Evolutionary conservation across 495 filamentous ascomycete genomes (phyloP).

Genomic region (Hypomontagnella monticulosa): DNA sequence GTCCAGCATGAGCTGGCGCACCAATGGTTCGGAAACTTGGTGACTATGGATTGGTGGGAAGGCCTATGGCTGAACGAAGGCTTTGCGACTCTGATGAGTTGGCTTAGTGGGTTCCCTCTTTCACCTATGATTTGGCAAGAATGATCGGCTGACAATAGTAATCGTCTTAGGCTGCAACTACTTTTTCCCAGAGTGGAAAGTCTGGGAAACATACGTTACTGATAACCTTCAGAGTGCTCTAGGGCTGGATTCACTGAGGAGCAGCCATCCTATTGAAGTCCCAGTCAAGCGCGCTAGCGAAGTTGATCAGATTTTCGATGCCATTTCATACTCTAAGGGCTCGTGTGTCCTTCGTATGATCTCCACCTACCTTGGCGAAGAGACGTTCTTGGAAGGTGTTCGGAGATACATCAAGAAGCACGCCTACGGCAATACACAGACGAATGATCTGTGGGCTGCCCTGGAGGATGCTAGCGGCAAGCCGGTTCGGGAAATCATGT

Average conservation of each 20-base stretch:
- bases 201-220: conserved; percentile 95
- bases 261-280: conserved; percentile 96
- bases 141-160: conserved; percentile 24
- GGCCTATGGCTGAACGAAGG: conserved; percentile 98
- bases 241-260: conserved; percentile 86
- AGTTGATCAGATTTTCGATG: conserved; percentile 98
- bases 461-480: conserved; percentile 91
- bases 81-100: conserved; percentile 86
- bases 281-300: conserved; percentile 94
- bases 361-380: conserved; percentile 92
- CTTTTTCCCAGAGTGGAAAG: conserved; percentile 98
- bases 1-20: conserved; percentile 98
- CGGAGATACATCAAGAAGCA: conserved; percentile 94
- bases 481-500: conserved; percentile 80
- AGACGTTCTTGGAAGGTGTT: conserved; percentile 92
- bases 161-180: conserved; percentile 72
- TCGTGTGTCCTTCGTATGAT: conserved; percentile 98
- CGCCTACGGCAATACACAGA: conserved; percentile 85
- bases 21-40: conserved; percentile 99
- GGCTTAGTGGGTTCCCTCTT: conserved; percentile 48
- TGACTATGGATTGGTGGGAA: conserved; percentile 99
- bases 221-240: conserved; percentile 90
- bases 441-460: conserved; percentile 89
- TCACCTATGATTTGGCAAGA: conserved; percentile 1
- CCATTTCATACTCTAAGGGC: conserved; percentile 97